Base-by-base conservation (phyloP, 495 filamentous ascomycete genomes). In the Trichoderma reesei region DNA sequence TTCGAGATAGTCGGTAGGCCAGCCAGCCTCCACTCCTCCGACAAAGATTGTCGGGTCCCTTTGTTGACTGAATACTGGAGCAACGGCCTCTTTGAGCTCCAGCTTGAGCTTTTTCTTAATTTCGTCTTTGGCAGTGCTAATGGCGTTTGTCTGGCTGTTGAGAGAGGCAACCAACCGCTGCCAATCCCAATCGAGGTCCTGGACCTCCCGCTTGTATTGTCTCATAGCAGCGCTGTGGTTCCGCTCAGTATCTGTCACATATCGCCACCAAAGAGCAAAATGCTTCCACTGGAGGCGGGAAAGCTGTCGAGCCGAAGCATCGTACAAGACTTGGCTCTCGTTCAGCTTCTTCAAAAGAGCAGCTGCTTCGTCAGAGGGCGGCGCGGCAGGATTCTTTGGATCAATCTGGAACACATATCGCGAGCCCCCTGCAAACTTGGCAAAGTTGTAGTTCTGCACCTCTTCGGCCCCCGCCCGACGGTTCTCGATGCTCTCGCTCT, bases 1-100 rank as follows among this genome's bases (percentile, higher is more conserved):
- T 3, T 81, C 73, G 3, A 75, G 63, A 64, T 70, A 85, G 59
- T 84, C 79, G 1, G 36, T 11, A 1, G 75, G 74, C 80, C 80
- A 84, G 7, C 77, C 78, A 2, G 73, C 63, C 7, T 72, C 61
- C 20, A 84, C 68, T 6, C 76, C 78, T 0, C 71, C 75, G 4
- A 84, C 60, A 0, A 78, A 65, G 0, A 84, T 11, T 5, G 79
- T 83, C 5, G 83, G 82, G 61, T 85, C 82, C 1, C 62, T 64
- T 31, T 60, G 63, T 26, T 69, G 68, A 60, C 68, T 70, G 63
- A 75, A 81, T 4, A 56, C 20, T n/a, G 65, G 70, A 26, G 26
- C 26, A 26, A 26, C 26, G 26, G 26, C 26, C 26, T 26, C 26
- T 26, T 26, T 26, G 26, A 26, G 26, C 26, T 26, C 26, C 26